Base-by-base conservation (phyloP, 148 eudicot genomes). In the Camellia lanceoleosa region DNA sequence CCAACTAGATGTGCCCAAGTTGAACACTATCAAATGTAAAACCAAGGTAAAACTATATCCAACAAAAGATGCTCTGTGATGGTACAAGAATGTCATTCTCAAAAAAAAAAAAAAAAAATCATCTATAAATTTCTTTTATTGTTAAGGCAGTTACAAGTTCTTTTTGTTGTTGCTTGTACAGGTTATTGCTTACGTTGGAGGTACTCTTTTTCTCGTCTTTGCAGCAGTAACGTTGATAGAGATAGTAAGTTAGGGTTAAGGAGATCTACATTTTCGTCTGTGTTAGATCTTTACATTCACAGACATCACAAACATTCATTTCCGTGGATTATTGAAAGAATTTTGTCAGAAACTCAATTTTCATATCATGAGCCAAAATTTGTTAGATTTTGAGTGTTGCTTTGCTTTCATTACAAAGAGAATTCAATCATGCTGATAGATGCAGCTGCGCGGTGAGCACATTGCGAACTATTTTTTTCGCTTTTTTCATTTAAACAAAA, bases 181-280 rank as follows among this genome's bases (percentile, higher is more conserved):
- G 99, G 92, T 88, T 23, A 90, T 91, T 80, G 88, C 99, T 62
- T 94, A 96, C 71, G 82, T 85, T 66, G 99, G 99, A 74, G 98
- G 95, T 64, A 79, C 88, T 82, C 95, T 96, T 77, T 94, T 96
- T 81, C 94, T 92, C 2, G 91, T 91, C 67, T 94, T 94, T 83
- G 97, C 99, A 1, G 90, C 86, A 73, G 88, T 92, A 75, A 94
- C 98, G 4, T 75, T 92, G 84, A 38, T 88, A 65, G 98, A 96
- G 89, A 96, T 94, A 55, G 88, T 87, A 71, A 86, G 38, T 81
- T 84, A 87, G 47, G 73, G 86, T 80, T 84, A 83, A 78, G 55
- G 18, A n/a, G 5, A 14, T 5, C 49, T 0, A 11, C 11, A n/a
- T 75, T 16, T 7, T 5, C 1, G 4, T 60, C 54, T 46, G 9